Base-by-base conservation (phyloP, 2,329 filamentous ascomycete species). In the Daldinia eschscholtzii region DNA sequence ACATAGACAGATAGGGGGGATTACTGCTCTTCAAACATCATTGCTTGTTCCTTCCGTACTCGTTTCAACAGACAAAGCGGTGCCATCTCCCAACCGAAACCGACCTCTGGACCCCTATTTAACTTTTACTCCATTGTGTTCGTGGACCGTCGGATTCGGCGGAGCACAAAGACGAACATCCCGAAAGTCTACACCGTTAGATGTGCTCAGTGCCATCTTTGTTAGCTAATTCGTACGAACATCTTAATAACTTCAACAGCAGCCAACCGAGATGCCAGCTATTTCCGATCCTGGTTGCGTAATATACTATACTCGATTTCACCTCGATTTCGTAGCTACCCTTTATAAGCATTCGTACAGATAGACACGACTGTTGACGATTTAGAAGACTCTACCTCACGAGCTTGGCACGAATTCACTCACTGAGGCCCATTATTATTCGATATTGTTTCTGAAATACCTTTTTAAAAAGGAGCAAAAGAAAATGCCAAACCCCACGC, bases 81-180 rank as follows among this genome's bases (percentile, higher is more conserved):
- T 28, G 13, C 6, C 6, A 30, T 6, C 30, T n/a, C 28, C 9
- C 33, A 23, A 30, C 61, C 42, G 61, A 48, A 70, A 68, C 48
- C 56, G 37, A 68, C 42, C 33, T 13, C 13, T 28, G 7, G n/a
- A 33, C 23, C 59, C 26, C 15, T 13, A 20, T 26, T 35, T n/a
- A 20, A 26, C 10, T 39, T 61, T 61, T 65, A 15, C 13, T 33
- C 46, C 35, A 55, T 64, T 65, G 56, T 42, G 23, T 41, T 4
- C 12, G 20, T 48, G 28, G 4, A 33, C 20, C 30, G 18, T 68
- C 69, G 65, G 66, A 62, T 69, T 68, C 66, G 61, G 66, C 57
- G 18, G 57, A 56, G 48, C 23, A 71, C 66, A 71, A 71, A 69
- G 66, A 37, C 18, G 3, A 9, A 18, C 37, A 20, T 42, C 35